Base-by-base conservation (phyloP, 257 asterid genomes). In the Solanum tarapatanum region DNA sequence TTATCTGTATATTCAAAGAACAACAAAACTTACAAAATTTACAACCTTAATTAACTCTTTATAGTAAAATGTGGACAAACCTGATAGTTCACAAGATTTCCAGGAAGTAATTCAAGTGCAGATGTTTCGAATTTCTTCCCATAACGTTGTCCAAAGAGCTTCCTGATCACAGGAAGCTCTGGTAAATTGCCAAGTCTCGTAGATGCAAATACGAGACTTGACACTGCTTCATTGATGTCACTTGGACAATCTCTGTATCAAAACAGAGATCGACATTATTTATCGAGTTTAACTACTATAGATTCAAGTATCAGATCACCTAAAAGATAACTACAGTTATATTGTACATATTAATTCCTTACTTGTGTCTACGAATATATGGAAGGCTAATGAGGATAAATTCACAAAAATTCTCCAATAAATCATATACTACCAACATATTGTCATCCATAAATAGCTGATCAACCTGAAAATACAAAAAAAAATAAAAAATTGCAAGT, bases 111-210 rank as follows among this genome's bases (percentile, higher is more conserved):
- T 51, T 94, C 93, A 80, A 93, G 93, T 4, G 98, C 95, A 17
- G 90, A 82, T 1, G 86, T 87, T 1, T 90, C 92, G 28, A 95
- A 94, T 79, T 89, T 88, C 69, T 92, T 90, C 39, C 97, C 94
- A 83, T 95, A 96, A 7, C 99, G 98, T 76, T 92, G 89, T 6
- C 82, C 89, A 66, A 96, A 96, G 82, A 96, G 97, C 82, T 92
- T 90, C 89, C 98, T 86, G 3, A 95, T 82, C 19, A 87, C 21
- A 10, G 86, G 87, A 35, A 96, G 97, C 93, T 96, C 99, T 1
- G 98, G 98, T 36, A 96, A 76, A 24, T 96, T 93, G 0, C 98
- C 98, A 30, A 95, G 90, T 89, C 99, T 92, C 5, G 98, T 93
- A 2, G 99, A 96, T 36, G 95, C 92, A 89, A 89, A 96, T 87